Base-by-base conservation (phyloP, 805 yeast species). In the Metschnikowia lochheadii region DNA sequence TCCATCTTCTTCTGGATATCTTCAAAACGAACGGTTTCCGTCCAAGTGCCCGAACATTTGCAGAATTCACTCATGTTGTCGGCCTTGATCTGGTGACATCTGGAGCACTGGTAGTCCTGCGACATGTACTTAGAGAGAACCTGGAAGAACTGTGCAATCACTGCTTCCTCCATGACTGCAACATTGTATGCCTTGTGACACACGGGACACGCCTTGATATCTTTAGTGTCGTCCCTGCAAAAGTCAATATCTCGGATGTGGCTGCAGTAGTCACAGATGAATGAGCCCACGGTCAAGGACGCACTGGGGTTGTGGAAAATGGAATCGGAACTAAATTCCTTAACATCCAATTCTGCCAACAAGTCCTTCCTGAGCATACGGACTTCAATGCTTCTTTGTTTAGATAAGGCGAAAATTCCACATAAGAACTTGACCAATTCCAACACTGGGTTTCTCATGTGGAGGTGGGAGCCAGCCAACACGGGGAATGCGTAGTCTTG, bases 21-120 rank as follows among this genome's bases (percentile, higher is more conserved):
- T 5, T 62, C 67, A 44, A 71, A 69, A 5, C 73, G 62, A 18
- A 83, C 64, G 0, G 87, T 81, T 44, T 81, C 84, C 3, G 66
- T 72, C 96, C 96, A 90, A 14, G 68, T 64, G 7, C 99, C 99
- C 0, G 99, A 92, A 64, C 99, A 94, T 18, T 79, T 68, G 67
- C 99, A 95, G 64, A 82, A 82, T 31, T 74, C 74, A 32, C 89
- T 78, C 79, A 94, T 75, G 54, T 85, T 84, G 57, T 81, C 84
- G 34, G 79, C 82, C 59, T 82, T 81, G 50, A 89, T 72, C 50
- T 73, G 79, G 23, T 80, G 76, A 67, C 99, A 94, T 62, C 87
- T 89, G 15, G 71, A 63, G 66, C 99, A 94, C 58, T 79, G 80
- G 59, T 87, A 72, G 66, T 92, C 98, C 67, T 94, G 99, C 20